Percentiles rank a stretch among this genome's conserved stretches.
Evolutionary conservation across 371 early-diverging fungal species (phyloP).

Genomic region (Cokeromyces recurvatus): DNA sequence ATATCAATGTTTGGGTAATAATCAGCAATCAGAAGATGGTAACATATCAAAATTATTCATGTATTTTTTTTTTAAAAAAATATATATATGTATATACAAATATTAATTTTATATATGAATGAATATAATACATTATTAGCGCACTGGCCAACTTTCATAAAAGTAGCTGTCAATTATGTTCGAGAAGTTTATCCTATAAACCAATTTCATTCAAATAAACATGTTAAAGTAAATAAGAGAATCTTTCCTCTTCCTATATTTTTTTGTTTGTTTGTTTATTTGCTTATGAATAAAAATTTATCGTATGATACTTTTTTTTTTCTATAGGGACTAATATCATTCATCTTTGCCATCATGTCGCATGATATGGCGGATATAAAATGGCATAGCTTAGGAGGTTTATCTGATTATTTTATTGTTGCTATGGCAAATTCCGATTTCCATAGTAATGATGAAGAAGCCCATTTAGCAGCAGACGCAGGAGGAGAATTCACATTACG

Average conservation of each 20-base stretch:
- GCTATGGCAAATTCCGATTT: conserved; percentile 65
- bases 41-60: too few species aligned
- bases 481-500: conserved; percentile 78
- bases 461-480: conserved; percentile 73
- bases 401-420: conserved; percentile 67
- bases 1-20: conserved; percentile 48
- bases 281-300: too few species aligned
- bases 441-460: conserved; percentile 49
- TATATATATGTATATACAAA: background rate
- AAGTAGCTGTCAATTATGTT: conserved; percentile 58
- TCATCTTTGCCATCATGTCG: conserved; percentile 76
- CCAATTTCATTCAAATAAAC: conserved; percentile 10
- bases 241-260: too few species aligned
- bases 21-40: conserved; percentile 53
- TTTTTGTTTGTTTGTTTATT: too few species aligned
- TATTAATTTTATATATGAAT: too few species aligned
- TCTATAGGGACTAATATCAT: conserved; percentile 68
- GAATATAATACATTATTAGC: conserved; percentile 39
- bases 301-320: too few species aligned
- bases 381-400: conserved; percentile 76
- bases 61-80: too few species aligned
- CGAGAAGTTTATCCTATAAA: conserved; percentile 31
- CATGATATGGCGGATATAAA: conserved; percentile 81
- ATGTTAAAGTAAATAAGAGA: conserved; percentile 22
- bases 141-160: conserved; percentile 84